These are phyloP conservation scores for Solidago caesia DNA, from an alignment of 129 eudicot species.

Conservation along the genomic window DNA sequence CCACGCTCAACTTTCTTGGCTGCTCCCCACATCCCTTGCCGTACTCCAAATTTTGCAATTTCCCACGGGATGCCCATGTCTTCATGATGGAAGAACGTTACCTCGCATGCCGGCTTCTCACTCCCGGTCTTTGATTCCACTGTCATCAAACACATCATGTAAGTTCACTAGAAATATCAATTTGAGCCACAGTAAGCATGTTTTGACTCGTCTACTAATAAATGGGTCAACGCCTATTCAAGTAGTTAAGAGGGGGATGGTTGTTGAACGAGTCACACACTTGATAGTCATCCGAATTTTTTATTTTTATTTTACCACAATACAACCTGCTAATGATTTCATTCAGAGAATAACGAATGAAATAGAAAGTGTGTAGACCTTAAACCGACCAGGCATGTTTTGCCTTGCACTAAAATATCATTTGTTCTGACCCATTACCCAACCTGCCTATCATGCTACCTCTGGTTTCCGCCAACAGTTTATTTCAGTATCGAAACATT, in stretches of 20 bases:
- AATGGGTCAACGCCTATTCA: background rate
- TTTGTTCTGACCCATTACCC: background rate
- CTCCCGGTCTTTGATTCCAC: conserved; percentile 61
- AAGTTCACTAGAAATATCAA: background rate
- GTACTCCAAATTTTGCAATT: conserved; percentile 71
- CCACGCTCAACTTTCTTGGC: conserved; percentile 71
- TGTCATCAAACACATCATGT: conserved; percentile 23
- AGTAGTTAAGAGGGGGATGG: background rate
- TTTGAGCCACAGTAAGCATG: background rate
- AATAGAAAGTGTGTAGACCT: background rate
- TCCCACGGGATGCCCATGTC: conserved; percentile 91
- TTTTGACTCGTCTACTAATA: background rate
- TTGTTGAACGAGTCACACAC: background rate
- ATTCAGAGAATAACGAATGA: background rate
- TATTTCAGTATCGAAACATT: background rate
- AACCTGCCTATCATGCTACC: background rate
- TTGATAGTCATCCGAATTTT: background rate
- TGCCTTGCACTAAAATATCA: background rate
- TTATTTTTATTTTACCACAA: background rate
- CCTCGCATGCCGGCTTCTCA: conserved; percentile 60
- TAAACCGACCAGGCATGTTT: background rate
- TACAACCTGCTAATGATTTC: background rate
- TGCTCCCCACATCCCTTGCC: conserved; percentile 78
- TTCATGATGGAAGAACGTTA: conserved; percentile 71
- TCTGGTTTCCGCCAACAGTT: background rate